These are phyloP conservation scores for Penicillium atrosanguineum DNA, from an alignment of 495 filamentous ascomycete genomes.

Conservation along the genomic window DNA sequence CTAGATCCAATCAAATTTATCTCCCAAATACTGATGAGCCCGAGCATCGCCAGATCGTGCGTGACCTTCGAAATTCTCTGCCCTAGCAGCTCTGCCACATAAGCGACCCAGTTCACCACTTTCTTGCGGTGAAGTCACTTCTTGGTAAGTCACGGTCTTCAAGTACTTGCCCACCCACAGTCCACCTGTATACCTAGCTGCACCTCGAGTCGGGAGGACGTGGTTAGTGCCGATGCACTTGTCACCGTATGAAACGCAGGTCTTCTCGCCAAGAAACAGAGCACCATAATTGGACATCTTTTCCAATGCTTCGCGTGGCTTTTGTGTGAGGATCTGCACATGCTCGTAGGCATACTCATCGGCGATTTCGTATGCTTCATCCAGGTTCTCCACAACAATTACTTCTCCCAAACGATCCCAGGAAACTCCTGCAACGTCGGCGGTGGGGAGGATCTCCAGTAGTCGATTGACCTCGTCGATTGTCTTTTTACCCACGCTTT, in stretches of 20 bases:
- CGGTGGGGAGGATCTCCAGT: slow-evolving; percentile 41
- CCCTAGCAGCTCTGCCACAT: slow-evolving; percentile 49
- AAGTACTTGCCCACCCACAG: slow-evolving; percentile 55
- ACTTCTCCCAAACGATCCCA: slow-evolving; percentile 52
- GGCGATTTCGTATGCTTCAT: slow-evolving; percentile 49
- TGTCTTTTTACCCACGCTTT: slow-evolving; percentile 36
- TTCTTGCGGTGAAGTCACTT: slow-evolving; percentile 41
- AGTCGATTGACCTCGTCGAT: slow-evolving; percentile 39
- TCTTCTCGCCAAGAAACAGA: slow-evolving; percentile 52
- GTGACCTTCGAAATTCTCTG: slow-evolving; percentile 54
- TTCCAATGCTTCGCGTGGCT: slow-evolving; percentile 45
- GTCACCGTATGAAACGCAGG: slow-evolving; percentile 53
- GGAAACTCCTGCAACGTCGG: slow-evolving; percentile 38
- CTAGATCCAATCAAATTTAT: slow-evolving; percentile 44
- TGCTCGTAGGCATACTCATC: slow-evolving; percentile 53
- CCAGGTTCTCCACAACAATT: slow-evolving; percentile 38
- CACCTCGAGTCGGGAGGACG: slow-evolving; percentile 49
- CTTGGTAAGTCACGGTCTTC: slow-evolving; percentile 52
- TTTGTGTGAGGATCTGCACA: slow-evolving; percentile 50
- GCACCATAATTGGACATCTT: slow-evolving; percentile 54
- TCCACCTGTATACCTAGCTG: slow-evolving; percentile 48
- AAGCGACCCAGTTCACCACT: slow-evolving; percentile 50
- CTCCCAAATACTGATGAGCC: slow-evolving; percentile 41
- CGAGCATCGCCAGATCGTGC: slow-evolving; percentile 48
- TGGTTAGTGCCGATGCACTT: slow-evolving; percentile 57